Percentiles rank a stretch among this genome's conserved stretches.
These are phyloP conservation scores for Mentha longifolia DNA, from an alignment of 257 asterid species.

Conservation along the genomic window DNA sequence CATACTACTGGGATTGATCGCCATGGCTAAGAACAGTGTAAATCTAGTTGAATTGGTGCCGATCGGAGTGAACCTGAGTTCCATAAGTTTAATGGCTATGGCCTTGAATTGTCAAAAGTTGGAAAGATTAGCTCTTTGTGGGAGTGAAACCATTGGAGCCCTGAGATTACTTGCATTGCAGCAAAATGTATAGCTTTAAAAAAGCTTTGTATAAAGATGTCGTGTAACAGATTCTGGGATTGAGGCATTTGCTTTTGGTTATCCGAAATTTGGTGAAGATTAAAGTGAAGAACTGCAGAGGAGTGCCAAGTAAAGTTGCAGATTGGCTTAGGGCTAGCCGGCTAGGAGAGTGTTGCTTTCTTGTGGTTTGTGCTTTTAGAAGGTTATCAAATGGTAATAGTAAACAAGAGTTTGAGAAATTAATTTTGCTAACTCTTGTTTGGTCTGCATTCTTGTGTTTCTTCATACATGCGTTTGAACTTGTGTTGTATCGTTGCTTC, in stretches of 20 bases:
- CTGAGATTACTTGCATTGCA: conserved; percentile 73
- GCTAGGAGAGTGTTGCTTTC: conserved; percentile 56
- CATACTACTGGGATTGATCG: conserved; percentile 70
- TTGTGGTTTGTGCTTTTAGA: conserved; percentile 37
- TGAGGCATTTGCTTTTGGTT: conserved; percentile 72
- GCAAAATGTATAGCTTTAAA: conserved; percentile 65
- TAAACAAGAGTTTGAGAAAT: background rate
- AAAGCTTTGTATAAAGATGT: conserved; percentile 84
- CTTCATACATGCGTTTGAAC: background rate
- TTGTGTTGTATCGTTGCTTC: background rate
- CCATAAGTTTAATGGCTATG: conserved; percentile 62
- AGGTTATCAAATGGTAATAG: conserved; percentile 29
- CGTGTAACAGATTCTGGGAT: conserved; percentile 77
- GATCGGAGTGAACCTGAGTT: conserved; percentile 75
- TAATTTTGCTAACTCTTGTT: too few species aligned
- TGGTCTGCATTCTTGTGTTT: background rate
- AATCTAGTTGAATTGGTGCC: conserved; percentile 82
- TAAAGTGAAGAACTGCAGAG: conserved; percentile 81
- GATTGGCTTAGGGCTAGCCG: conserved; percentile 79
- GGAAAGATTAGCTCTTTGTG: conserved; percentile 88
- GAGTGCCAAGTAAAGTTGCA: conserved; percentile 65
- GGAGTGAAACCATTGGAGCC: conserved; percentile 81
- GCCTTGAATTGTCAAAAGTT: conserved; percentile 70
- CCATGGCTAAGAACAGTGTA: conserved; percentile 61
- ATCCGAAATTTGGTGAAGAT: conserved; percentile 89